A percentile compares a stretch with the other conserved stretches of the same genome.
phyloP scores from a whole-genome alignment of 1,284 basidiomycete species.

The Puccinia hordei region DNA sequence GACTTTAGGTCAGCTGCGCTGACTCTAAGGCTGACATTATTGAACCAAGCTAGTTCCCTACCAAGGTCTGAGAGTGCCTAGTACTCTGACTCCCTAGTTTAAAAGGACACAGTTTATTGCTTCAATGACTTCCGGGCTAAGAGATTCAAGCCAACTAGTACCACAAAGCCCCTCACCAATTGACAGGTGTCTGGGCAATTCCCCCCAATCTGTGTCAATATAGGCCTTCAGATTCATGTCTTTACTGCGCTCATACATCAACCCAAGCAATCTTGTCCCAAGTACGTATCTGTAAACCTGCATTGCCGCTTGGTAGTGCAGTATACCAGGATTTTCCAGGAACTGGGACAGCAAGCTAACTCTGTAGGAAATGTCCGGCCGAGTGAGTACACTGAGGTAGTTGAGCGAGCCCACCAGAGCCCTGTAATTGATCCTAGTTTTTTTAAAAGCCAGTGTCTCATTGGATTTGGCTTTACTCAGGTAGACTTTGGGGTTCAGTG shows the following conservation, averaged over 20 bases:
- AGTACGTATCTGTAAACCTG: conserved; percentile 4
- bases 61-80: conserved; percentile 63
- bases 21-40: too few relatives aligned
- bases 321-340: conserved; percentile 1
- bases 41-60: conserved; percentile 61
- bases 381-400: background rate
- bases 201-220: conserved; percentile 52
- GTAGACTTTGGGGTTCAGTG: background rate
- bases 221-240: too few relatives aligned
- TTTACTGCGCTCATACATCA: background rate
- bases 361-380: conserved; percentile 3
- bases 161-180: conserved; percentile 37
- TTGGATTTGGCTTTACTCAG: too few relatives aligned
- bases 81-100: conserved; percentile 60
- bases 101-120: conserved; percentile 40
- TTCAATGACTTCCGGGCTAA: conserved; percentile 22
- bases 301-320: background rate
- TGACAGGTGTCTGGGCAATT: conserved; percentile 28
- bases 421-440: background rate
- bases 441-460: background rate
- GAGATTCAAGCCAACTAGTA: conserved; percentile 11
- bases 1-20: too few relatives aligned
- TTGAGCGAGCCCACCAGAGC: background rate
- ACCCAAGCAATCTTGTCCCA: background rate
- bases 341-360: background rate